Percentiles rank a stretch among this genome's conserved stretches.
Conservation (phyloP, 1,139 yeast species). For the Pneumocystis canis region DNA sequence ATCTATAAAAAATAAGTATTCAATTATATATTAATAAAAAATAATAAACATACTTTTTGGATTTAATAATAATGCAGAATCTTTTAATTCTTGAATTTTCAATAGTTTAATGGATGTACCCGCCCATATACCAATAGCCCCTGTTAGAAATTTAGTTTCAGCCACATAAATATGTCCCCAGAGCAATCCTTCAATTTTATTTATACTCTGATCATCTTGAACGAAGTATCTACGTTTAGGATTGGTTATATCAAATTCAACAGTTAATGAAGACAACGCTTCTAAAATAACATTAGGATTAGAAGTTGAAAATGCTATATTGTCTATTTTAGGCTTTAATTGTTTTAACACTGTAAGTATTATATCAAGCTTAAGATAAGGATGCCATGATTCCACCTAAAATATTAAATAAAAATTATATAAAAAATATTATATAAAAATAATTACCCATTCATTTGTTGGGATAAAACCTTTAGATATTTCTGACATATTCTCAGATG, state of each 20-base stretch:
- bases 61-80: background rate
- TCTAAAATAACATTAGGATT: conserved; percentile 8
- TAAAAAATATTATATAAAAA: conserved; percentile 5
- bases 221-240: conserved; percentile 25
- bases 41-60: background rate
- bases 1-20: background rate
- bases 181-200: conserved; percentile 61
- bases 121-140: background rate
- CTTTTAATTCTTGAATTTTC: background rate
- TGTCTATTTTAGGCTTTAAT: conserved; percentile 4
- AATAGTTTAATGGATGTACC: conserved; percentile 1
- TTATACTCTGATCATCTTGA: conserved; percentile 52
- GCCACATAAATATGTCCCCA: conserved; percentile 51
- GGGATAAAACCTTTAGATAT: background rate
- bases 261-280: conserved; percentile 4
- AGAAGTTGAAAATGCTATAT: conserved; percentile 5
- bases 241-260: background rate
- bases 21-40: background rate
- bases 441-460: conserved; percentile 1
- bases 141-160: conserved; percentile 20
- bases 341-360: conserved; percentile 8
- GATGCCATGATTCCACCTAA: conserved; percentile 14
- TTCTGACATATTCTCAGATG: background rate
- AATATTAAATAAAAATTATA: background rate
- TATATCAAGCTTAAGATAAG: conserved; percentile 14